Evolutionary conservation across 169 alveolate genomes (phyloP).

Genomic region (Theileria luwenshuni): DNA sequence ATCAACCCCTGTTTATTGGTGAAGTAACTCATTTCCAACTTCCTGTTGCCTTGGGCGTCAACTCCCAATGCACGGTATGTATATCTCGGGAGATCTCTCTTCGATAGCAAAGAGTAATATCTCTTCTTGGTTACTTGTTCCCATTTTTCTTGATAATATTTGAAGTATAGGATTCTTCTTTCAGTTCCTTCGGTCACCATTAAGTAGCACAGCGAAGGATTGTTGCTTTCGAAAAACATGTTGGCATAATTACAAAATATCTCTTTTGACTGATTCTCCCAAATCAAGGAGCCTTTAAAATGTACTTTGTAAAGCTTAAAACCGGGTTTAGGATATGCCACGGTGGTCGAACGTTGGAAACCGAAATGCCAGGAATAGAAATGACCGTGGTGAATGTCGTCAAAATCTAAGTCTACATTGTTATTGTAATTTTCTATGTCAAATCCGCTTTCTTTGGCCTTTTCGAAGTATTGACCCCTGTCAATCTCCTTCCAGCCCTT

Average conservation of each 20-base stretch:
- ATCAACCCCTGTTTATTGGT: conserved; percentile 58
- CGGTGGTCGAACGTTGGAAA: background rate
- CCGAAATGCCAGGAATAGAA: conserved; percentile 1
- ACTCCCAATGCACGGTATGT: background rate
- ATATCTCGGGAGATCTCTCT: background rate
- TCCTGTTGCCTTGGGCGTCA: conserved; percentile 38
- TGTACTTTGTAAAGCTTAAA: background rate
- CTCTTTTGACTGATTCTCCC: background rate
- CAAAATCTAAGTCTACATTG: background rate
- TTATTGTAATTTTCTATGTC: background rate
- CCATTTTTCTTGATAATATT: background rate
- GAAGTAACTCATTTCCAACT: conserved; percentile 55
- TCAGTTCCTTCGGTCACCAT: background rate
- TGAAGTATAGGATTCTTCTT: background rate
- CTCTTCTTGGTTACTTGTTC: background rate
- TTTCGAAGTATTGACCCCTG: background rate
- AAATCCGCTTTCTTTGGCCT: background rate
- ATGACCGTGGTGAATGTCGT: background rate
- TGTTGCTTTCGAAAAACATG: background rate
- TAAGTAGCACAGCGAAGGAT: background rate
- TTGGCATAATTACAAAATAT: background rate
- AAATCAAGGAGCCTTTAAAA: background rate
- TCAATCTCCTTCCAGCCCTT: background rate
- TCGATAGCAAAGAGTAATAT: background rate
- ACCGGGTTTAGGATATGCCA: conserved; percentile 14